A percentile compares a stretch with the other conserved stretches of the same genome.
Evolutionary conservation across 2,329 filamentous ascomycete genomes (phyloP).

Genomic region (Mycosphaerella arachidis): DNA sequence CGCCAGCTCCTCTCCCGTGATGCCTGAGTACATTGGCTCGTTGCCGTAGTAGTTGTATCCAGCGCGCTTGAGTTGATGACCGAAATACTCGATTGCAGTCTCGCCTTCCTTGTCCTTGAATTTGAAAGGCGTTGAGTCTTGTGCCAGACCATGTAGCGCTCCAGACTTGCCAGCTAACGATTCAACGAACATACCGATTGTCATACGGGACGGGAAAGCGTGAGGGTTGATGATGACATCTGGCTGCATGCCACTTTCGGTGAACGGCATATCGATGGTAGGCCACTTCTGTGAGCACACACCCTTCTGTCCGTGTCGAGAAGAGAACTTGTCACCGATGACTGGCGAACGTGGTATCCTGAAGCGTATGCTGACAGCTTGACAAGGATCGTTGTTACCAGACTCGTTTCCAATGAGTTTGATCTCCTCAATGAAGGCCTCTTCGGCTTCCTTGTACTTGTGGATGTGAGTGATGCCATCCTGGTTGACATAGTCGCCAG

Average conservation of each 20-base stretch:
- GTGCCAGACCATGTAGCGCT: slow-evolving; percentile 88
- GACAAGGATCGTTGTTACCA: slow-evolving; percentile 73
- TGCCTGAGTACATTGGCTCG: slow-evolving; percentile 96
- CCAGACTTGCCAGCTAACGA: slow-evolving; percentile 93
- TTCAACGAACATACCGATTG: slow-evolving; percentile 98
- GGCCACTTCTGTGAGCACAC: slow-evolving; percentile 96
- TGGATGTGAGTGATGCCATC: slow-evolving; percentile 83
- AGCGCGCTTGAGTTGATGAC: slow-evolving; percentile 88
- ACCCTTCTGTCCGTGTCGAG: slow-evolving; percentile 96
- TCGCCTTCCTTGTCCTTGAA: slow-evolving; percentile 76
- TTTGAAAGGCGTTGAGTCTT: slow-evolving; percentile 91
- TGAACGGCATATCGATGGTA: slow-evolving; percentile 89
- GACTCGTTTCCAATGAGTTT: slow-evolving; percentile 82
- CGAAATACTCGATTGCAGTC: slow-evolving; percentile 90
- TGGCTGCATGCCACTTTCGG: slow-evolving; percentile 91
- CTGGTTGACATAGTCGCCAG: slow-evolving; percentile 74
- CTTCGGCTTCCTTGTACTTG: slow-evolving; percentile 90
- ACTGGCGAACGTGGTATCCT: slow-evolving; percentile 83
- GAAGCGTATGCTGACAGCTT: slow-evolving; percentile 88
- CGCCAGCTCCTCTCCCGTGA: slow-evolving; percentile 88
- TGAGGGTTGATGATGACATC: slow-evolving; percentile 99
- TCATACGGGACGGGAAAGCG: slow-evolving; percentile 99
- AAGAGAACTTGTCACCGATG: slow-evolving; percentile 99
- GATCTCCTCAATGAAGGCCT: slow-evolving; percentile 86
- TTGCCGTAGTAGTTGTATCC: slow-evolving; percentile 98